Evolutionary conservation across 179 eudicot genomes (phyloP).

Genomic region (Vitellaria paradoxa): DNA sequence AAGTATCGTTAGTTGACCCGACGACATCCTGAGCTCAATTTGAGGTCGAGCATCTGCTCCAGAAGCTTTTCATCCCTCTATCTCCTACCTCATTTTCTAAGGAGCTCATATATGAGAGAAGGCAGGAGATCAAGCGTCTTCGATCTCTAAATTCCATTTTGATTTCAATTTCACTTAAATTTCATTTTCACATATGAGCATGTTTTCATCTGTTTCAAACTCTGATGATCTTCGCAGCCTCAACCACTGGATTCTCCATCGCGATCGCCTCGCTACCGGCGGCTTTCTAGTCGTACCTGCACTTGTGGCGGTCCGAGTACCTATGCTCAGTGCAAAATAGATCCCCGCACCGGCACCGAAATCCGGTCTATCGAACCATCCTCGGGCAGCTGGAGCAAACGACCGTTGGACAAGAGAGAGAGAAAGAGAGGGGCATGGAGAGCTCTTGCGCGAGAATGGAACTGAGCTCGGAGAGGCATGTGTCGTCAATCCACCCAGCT

Average conservation of each 20-base stretch:
- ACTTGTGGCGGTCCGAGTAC: slow-evolving; percentile 70
- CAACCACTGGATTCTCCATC: slow-evolving; percentile 69
- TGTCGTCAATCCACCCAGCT: too few relatives aligned
- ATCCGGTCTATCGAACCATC: slow-evolving; percentile 64
- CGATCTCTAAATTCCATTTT: background rate
- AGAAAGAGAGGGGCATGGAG: too few relatives aligned
- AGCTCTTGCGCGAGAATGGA: too few relatives aligned
- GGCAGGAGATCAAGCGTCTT: background rate
- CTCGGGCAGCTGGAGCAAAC: slow-evolving; percentile 54
- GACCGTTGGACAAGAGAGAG: too few relatives aligned
- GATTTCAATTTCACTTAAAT: background rate
- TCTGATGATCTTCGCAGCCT: too few relatives aligned
- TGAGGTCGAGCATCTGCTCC: too few relatives aligned
- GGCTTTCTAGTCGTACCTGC: slow-evolving; percentile 55
- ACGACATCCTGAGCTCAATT: too few relatives aligned
- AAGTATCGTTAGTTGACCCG: too few relatives aligned
- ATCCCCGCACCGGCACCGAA: slow-evolving; percentile 70
- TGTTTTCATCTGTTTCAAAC: too few relatives aligned
- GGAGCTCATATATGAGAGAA: background rate
- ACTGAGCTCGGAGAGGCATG: too few relatives aligned
- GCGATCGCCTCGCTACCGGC: slow-evolving; percentile 64
- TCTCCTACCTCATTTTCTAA: background rate
- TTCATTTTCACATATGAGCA: background rate
- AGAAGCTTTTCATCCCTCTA: too few relatives aligned
- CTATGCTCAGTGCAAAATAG: slow-evolving; percentile 57